Conservation (phyloP, 2,329 filamentous ascomycete genomes). For the Exophiala xenobiotica region DNA sequence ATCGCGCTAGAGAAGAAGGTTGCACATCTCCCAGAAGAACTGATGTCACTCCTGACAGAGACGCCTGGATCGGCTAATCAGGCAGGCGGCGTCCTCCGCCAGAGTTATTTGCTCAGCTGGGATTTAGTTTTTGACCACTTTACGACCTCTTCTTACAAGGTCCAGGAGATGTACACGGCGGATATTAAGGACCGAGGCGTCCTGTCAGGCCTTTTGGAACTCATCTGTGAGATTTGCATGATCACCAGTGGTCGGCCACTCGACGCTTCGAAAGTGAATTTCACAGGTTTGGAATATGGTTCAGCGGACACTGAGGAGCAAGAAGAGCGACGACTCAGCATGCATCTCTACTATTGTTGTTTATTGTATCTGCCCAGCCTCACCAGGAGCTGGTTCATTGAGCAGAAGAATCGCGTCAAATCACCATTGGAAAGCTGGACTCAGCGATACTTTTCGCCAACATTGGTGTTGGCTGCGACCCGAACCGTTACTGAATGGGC, state of each 20-base stretch:
- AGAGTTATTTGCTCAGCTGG: constrained; percentile 86
- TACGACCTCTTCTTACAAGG: constrained; percentile 71
- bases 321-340: constrained; percentile 78
- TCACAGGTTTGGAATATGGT: constrained; percentile 62
- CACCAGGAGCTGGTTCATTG: constrained; percentile 81
- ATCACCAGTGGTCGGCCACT: constrained; percentile 71
- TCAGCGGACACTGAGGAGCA: constrained; percentile 58
- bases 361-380: constrained; percentile 75
- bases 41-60: constrained; percentile 79
- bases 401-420: constrained; percentile 74
- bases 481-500: constrained; percentile 43
- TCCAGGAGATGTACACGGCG: constrained; percentile 77
- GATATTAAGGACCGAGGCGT: constrained; percentile 70
- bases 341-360: constrained; percentile 80
- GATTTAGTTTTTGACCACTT: constrained; percentile 86
- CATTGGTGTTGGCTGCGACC: constrained; percentile 42
- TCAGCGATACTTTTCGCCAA: constrained; percentile 61
- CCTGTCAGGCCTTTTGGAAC: constrained; percentile 68
- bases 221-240: constrained; percentile 81
- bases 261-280: constrained; percentile 68
- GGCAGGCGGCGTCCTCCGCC: constrained; percentile 65
- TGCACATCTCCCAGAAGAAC: constrained; percentile 75
- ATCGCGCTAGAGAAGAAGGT: constrained; percentile 54
- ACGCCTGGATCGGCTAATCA: constrained; percentile 64
- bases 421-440: constrained; percentile 83